Evolutionary conservation across 23 red algal species (phyloP).

Genomic region (Gracilaria gracilis): DNA sequence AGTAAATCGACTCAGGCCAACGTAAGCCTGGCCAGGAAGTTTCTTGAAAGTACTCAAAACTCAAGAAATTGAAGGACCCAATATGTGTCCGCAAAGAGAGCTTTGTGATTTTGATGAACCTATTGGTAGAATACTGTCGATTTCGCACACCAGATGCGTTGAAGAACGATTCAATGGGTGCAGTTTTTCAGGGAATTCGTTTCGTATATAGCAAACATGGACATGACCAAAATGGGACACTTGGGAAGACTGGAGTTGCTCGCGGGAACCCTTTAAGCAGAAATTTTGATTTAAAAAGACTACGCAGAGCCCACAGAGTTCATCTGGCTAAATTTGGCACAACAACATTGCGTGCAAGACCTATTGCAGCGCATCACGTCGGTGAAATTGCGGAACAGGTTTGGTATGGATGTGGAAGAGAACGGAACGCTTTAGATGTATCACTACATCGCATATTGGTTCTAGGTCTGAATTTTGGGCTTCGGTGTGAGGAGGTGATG

Average conservation of each 20-base stretch:
- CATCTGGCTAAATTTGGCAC: not conserved
- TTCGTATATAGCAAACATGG: not conserved
- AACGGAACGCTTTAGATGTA: not conserved
- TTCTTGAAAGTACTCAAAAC: too few species aligned
- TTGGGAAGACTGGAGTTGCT: too few species aligned
- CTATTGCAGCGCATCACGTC: not conserved
- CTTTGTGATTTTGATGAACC: not conserved
- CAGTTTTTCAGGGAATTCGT: not conserved
- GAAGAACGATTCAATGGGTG: not conserved
- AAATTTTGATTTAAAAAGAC: not conserved
- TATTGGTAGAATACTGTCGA: not conserved
- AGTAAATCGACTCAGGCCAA: too few species aligned
- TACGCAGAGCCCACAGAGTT: not conserved
- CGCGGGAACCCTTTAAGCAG: not conserved
- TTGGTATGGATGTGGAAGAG: slow-evolving; percentile 6
- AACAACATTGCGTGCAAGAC: not conserved
- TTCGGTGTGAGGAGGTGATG: not conserved
- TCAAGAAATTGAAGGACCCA: too few species aligned
- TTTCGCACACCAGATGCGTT: not conserved
- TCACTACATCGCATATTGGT: not conserved
- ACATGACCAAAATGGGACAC: not conserved
- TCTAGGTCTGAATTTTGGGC: slow-evolving; percentile 4
- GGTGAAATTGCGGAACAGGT: not conserved
- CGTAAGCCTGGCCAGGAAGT: too few species aligned
- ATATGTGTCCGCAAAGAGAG: too few species aligned